Conservation (phyloP, 2,329 filamentous ascomycete species). For the Trichoderma gracile region DNA sequence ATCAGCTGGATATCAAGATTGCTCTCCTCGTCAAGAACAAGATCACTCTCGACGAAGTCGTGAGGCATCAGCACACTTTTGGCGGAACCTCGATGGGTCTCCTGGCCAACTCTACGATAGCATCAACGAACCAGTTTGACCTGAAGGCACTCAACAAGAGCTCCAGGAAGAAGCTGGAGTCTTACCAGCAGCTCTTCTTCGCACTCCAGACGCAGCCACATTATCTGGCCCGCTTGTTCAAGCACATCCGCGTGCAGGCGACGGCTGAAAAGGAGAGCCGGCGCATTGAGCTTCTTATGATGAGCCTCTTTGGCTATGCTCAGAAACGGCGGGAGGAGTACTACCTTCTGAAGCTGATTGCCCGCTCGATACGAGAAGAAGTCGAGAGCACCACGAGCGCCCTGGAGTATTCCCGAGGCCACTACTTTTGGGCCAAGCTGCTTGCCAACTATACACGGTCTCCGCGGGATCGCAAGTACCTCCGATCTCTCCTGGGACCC, state of each 20-base stretch:
- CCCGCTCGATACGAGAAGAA: slow-evolving; percentile 81
- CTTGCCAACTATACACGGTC: slow-evolving; percentile 86
- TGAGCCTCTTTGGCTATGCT: slow-evolving; percentile 95
- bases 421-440: slow-evolving; percentile 90
- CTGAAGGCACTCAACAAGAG: slow-evolving; percentile 97
- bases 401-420: slow-evolving; percentile 84
- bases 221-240: slow-evolving; percentile 88
- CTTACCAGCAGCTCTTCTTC: slow-evolving; percentile 98
- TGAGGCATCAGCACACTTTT: slow-evolving; percentile 94
- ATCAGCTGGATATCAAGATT: slow-evolving; percentile 98
- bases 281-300: slow-evolving; percentile 87
- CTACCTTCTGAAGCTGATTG: slow-evolving; percentile 86
- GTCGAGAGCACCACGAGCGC: slow-evolving; percentile 70
- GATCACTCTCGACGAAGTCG: slow-evolving; percentile 95
- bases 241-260: slow-evolving; percentile 76
- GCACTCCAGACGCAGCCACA: slow-evolving; percentile 94
- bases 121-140: slow-evolving; percentile 89
- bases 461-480: slow-evolving; percentile 86
- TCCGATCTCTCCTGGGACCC: slow-evolving; percentile 81
- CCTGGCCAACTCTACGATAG: slow-evolving; percentile 83
- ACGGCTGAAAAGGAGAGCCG: slow-evolving; percentile 91
- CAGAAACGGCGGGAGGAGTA: slow-evolving; percentile 97
- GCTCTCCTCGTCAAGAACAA: slow-evolving; percentile 98
- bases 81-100: slow-evolving; percentile 84
- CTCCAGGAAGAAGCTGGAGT: slow-evolving; percentile 90